Percentiles rank a stretch among this genome's conserved stretches.
Conservation (phyloP, 345 rosid genomes). For the Garcia nutans region DNA sequence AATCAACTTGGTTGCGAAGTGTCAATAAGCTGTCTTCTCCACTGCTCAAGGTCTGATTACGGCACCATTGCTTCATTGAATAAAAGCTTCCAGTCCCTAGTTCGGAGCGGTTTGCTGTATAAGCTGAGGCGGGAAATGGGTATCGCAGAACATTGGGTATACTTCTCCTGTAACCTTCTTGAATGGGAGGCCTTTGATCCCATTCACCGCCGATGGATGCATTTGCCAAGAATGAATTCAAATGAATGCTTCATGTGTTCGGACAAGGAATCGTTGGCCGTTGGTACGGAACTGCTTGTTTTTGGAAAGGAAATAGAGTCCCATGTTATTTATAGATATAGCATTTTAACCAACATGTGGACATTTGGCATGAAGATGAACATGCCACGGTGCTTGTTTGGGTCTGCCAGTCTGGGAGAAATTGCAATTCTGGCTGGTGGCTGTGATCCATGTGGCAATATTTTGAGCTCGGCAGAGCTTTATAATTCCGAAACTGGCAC, state of each 20-base stretch:
- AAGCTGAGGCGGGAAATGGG: conserved; percentile 36
- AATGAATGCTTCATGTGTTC: conserved; percentile 41
- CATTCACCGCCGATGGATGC: conserved; percentile 52
- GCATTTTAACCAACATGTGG: conserved; percentile 43
- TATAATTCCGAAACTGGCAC: conserved; percentile 57
- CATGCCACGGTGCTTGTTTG: conserved; percentile 74
- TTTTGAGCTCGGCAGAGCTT: conserved; percentile 59
- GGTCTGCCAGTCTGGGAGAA: conserved; percentile 61
- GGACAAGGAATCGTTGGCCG: conserved; percentile 48
- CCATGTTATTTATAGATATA: conserved; percentile 38
- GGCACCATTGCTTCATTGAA: conserved; percentile 39
- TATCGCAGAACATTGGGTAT: conserved; percentile 63
- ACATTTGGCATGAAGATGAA: conserved; percentile 41
- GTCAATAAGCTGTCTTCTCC: conserved; percentile 54
- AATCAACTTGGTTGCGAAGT: conserved; percentile 60
- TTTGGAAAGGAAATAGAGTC: conserved; percentile 35
- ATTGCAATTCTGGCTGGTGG: conserved; percentile 83
- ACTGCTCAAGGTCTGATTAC: conserved; percentile 55
- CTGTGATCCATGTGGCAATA: conserved; percentile 51
- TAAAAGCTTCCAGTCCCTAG: conserved; percentile 34
- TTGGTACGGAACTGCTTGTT: conserved; percentile 45
- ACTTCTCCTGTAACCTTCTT: conserved; percentile 61
- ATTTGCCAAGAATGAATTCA: conserved; percentile 57
- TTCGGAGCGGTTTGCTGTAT: conserved; percentile 35
- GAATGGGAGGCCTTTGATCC: conserved; percentile 93